Evolutionary conservation across 2,329 filamentous ascomycete species (phyloP).

Genomic region (Trichoderma afroharzianum): DNA sequence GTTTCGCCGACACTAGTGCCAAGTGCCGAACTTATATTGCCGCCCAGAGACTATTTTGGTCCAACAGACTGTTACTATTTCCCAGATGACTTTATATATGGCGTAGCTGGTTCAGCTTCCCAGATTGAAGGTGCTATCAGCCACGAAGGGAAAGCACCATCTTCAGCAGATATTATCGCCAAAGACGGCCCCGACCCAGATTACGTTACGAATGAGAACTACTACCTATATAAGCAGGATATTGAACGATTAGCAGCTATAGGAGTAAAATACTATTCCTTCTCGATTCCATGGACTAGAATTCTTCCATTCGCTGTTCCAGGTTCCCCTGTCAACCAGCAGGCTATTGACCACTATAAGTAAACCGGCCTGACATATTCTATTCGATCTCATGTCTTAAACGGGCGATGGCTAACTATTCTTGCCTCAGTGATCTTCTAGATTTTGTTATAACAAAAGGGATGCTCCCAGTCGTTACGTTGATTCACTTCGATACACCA

Average conservation of each 20-base stretch:
- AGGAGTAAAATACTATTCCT: constrained; percentile 50
- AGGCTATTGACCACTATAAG: constrained; percentile 48
- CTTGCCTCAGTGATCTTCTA: constrained; percentile 33
- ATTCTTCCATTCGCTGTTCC: constrained; percentile 50
- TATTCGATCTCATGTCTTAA: too few relatives aligned
- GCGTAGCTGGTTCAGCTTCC: constrained; percentile 37
- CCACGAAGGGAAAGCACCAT: constrained; percentile 41
- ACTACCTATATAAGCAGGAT: constrained; percentile 55
- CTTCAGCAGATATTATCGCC: constrained; percentile 41
- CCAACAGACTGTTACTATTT: constrained; percentile 48
- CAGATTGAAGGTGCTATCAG: too few relatives aligned
- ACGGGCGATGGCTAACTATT: too few relatives aligned
- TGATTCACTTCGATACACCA: constrained; percentile 49
- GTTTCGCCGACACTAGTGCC: constrained; percentile 53
- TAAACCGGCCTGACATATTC: neutral
- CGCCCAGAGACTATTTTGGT: constrained; percentile 49
- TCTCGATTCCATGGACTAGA: constrained; percentile 50
- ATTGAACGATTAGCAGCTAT: constrained; percentile 50
- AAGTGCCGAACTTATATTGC: constrained; percentile 51
- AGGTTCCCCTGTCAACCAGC: constrained; percentile 48
- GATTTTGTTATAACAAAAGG: constrained; percentile 46
- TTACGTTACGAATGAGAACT: constrained; percentile 46
- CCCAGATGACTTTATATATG: constrained; percentile 44
- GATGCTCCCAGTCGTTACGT: constrained; percentile 45
- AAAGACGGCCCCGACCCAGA: constrained; percentile 26